Evolutionary conservation across 306 rosid species (phyloP).

Genomic region (Crataegus laevigata): DNA sequence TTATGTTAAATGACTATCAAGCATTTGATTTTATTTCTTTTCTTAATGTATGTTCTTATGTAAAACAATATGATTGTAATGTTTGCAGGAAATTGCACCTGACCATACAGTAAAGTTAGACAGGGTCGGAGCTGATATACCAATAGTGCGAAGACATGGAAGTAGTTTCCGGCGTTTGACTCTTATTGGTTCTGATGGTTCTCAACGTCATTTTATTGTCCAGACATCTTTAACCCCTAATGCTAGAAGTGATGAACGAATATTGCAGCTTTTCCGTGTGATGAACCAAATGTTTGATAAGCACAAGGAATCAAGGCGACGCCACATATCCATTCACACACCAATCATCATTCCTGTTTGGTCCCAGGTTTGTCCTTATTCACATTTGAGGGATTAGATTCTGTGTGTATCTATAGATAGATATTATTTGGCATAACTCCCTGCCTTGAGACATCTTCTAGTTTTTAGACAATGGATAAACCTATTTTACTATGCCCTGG

Average conservation of each 20-base stretch:
- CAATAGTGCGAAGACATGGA: conserved; percentile 97
- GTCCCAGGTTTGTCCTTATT: conserved; percentile 68
- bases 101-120: conserved; percentile 94
- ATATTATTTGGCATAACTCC: not conserved
- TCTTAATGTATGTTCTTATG: conserved; percentile 19
- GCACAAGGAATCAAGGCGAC: conserved; percentile 99
- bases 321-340: conserved; percentile 89
- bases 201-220: conserved; percentile 98
- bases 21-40: not conserved
- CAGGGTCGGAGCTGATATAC: conserved; percentile 96
- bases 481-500: not conserved
- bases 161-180: conserved; percentile 98
- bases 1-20: not conserved
- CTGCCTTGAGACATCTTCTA: not conserved
- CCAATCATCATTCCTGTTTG: conserved; percentile 99
- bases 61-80: not conserved
- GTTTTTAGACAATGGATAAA: not conserved
- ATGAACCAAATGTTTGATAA: conserved; percentile 99
- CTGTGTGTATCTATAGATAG: not conserved
- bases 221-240: conserved; percentile 98
- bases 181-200: conserved; percentile 96
- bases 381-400: not conserved
- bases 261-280: conserved; percentile 96
- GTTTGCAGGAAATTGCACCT: conserved; percentile 83
- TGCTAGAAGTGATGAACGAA: conserved; percentile 97